Conservation (phyloP, 106 monocot genomes). For the Posidonia australis region DNA sequence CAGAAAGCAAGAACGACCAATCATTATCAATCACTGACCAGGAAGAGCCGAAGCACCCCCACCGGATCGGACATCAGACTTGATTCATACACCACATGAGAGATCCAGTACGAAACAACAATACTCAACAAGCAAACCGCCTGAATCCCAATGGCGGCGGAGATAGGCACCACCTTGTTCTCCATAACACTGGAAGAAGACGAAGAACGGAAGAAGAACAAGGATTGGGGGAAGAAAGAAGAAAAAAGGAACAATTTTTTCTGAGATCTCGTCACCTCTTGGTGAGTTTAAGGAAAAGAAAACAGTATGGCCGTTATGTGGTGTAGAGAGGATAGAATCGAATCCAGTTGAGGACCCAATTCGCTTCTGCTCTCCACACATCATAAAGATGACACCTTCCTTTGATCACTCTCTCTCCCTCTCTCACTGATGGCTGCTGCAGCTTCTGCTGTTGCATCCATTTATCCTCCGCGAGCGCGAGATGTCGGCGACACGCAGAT, state of each 20-base stretch:
- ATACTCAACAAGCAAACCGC: neutral
- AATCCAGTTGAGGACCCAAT: neutral
- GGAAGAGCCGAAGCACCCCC: neutral
- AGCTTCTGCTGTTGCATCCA: slow-evolving; percentile 6
- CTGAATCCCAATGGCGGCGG: neutral
- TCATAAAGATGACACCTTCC: neutral
- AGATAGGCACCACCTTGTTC: neutral
- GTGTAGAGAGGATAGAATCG: neutral
- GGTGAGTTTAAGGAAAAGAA: neutral
- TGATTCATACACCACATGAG: neutral
- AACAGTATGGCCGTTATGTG: neutral
- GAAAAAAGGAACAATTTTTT: neutral
- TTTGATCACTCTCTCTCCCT: neutral
- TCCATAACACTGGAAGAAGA: neutral
- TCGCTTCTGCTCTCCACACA: slow-evolving; percentile 3
- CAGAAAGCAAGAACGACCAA: neutral
- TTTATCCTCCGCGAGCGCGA: no score
- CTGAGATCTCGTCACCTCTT: neutral
- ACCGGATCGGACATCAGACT: slow-evolving; percentile 7
- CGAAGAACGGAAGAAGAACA: no score
- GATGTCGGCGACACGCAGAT: no score
- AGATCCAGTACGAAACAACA: slow-evolving; percentile 5
- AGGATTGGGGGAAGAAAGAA: neutral
- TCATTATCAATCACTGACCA: neutral
- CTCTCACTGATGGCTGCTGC: slow-evolving; percentile 6